Evolutionary conservation across 140 eudicot species (phyloP), one percentile per base, ranked within the genome.

Genomic region (Ambrosia hybrid): DNA sequence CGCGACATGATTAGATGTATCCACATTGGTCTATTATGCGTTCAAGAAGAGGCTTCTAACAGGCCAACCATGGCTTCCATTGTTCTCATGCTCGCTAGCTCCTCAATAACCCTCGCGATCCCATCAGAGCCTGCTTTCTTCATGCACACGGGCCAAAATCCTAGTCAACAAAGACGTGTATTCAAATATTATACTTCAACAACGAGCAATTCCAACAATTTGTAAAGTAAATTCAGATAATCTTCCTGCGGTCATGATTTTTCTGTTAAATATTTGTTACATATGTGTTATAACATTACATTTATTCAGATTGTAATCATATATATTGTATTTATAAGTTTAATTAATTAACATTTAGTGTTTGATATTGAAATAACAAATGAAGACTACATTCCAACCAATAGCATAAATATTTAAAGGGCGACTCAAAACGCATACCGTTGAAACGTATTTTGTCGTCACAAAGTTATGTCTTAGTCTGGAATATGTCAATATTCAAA

Each of bases 61-160:
- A 83, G 87, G 48, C 87, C 87, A 52, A 78, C 87, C 15, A 83
- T 83, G 84, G 78, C 43, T 53, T 68, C 79, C 0, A 65, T 83
- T 3, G 76, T 75, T 57, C 68, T 71, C 48, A 75, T 75, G 82
- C 84, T 79, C 59, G 73, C 66, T 33, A 76, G 85, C 75, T 48
- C 63, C 30, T 81, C 79, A 57, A 33, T 74, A 55, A 71, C 72
- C 16, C 78, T 75, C n/a, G 65, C 67, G 7, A 34, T 71, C 14
- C 82, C 83, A 2, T 67, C 61, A 12, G 73, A 70, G 72, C 87
- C 87, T 16, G 81, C 81, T 38, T 80, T 74, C 46, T 65, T 63
- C 56, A 15, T 58, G 75, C 61, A 60, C 9, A 67, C 75, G 5
- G 7, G 0, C 21, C 36, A 7, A 9, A 63, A 56, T n/a, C 34